These are phyloP conservation scores for Taphrina deformans DNA, from an alignment of 1,139 yeast species.

Conservation along the genomic window DNA sequence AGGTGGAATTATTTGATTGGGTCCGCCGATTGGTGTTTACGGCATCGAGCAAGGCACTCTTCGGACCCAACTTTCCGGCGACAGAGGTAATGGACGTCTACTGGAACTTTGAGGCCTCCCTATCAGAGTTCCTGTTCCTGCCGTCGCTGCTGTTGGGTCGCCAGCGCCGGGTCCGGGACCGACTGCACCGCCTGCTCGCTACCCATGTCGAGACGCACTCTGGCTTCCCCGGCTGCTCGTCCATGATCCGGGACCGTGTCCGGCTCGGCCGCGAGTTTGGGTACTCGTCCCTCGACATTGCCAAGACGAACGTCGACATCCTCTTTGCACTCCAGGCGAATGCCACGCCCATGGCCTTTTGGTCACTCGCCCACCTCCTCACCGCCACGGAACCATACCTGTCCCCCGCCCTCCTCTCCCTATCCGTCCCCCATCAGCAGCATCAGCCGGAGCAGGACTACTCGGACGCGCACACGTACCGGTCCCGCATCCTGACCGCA, in stretches of 20 bases:
- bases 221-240: not conserved
- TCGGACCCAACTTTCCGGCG: not conserved
- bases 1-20: constrained; percentile 7
- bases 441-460: too few species aligned
- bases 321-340: constrained; percentile 1
- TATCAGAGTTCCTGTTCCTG: not conserved
- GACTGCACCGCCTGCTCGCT: not conserved
- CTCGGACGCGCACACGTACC: too few species aligned
- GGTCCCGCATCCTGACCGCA: too few species aligned
- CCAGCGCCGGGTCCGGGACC: not conserved
- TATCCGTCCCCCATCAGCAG: too few species aligned
- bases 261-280: not conserved
- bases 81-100: not conserved
- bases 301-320: not conserved
- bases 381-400: too few species aligned
- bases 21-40: not conserved
- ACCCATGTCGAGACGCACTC: not conserved
- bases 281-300: not conserved
- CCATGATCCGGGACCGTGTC: not conserved
- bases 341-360: constrained; percentile 3
- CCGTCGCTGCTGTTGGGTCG: not conserved
- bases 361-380: constrained; percentile 3
- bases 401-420: too few species aligned
- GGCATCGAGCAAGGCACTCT: not conserved
- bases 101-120: not conserved